Base-by-base conservation (phyloP, 1,284 basidiomycete species). In the Pseudozyma tsukubaensis region DNA sequence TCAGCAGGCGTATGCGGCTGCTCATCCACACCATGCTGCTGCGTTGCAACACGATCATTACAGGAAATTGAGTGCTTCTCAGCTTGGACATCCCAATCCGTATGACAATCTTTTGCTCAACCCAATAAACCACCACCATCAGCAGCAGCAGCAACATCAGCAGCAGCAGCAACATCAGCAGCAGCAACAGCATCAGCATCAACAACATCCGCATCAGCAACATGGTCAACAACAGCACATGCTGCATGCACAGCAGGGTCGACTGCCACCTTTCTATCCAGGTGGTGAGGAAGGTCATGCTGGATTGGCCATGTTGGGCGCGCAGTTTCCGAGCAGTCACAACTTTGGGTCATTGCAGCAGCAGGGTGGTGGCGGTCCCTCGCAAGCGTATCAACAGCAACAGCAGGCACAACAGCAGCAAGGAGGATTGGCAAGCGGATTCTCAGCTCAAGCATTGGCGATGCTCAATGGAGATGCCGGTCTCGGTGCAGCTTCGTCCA, bases 281-380 rank as follows among this genome's bases (percentile, higher is more conserved):
- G 63, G 62, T 6, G 56, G 51, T 4, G 61, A 65, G 10, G 65
- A 57, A 3, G 45, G 24, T 8, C 56, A 62, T 13, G 37, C 52
- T 1, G 62, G 65, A 0, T 44, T 75, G n/a, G 63, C 68, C 1
- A 71, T 72, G 65, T 35, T 79, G 5, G 77, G 64, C 18, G 47
- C 66, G 12, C 63, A 65, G 16, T 78, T 78, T 21, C 78, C 78
- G 4, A 76, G 73, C 71, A 73, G 67, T 21, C 78, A 79, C 52
- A 74, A 64, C 24, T 79, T 79, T 53, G 60, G 70, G 21, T 61
- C 64, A 11, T 16, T 59, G 11, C 53, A 57, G 13, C 60, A 71
- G 16, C n/a, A 45, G 6, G 34, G 21, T 29, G 24, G 24, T 29
- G 24, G 24, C 6, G 24, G n/a, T 32, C 34, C 51, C 6, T 32